A percentile compares a stretch with the other conserved stretches of the same genome.
phyloP scores from a whole-genome alignment of 1,284 basidiomycete species.

The Fomitopsis betulina region DNA sequence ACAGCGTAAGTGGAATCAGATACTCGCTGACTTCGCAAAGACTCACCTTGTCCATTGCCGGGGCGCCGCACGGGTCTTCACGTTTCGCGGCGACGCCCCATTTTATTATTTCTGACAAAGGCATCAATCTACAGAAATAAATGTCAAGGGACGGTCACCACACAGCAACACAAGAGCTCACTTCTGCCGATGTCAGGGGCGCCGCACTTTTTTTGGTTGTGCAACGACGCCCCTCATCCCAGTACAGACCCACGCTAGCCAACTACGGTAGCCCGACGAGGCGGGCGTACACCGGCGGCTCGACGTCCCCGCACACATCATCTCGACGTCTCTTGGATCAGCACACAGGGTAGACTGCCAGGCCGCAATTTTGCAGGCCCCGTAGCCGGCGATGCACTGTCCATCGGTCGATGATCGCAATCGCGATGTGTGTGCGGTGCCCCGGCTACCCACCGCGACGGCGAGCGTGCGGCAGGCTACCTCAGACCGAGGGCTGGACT shows the following conservation, averaged over 20 bases:
- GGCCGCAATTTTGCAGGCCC: neutral
- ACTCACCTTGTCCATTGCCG: neutral
- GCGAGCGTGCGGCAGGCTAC: neutral
- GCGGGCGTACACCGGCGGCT: neutral
- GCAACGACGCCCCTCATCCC: neutral
- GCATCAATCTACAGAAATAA: neutral
- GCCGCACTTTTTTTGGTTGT: neutral
- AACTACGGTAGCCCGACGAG: neutral
- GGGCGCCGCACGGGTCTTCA: neutral
- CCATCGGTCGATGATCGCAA: neutral
- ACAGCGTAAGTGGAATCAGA: neutral
- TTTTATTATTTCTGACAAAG: neutral
- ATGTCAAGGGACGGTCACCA: neutral
- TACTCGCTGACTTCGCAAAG: neutral
- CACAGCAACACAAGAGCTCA: neutral
- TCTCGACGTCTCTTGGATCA: neutral
- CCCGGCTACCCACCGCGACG: neutral
- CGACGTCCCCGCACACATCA: neutral
- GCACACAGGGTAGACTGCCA: too few species aligned
- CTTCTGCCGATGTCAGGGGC: neutral
- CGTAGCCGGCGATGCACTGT: neutral
- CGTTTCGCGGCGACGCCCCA: neutral
- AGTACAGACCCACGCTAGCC: neutral
- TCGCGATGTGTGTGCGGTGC: neutral
- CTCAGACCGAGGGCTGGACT: neutral